Evolutionary conservation across 2,329 filamentous ascomycete genomes (phyloP).

Genomic region (Remersonia thermophila): DNA sequence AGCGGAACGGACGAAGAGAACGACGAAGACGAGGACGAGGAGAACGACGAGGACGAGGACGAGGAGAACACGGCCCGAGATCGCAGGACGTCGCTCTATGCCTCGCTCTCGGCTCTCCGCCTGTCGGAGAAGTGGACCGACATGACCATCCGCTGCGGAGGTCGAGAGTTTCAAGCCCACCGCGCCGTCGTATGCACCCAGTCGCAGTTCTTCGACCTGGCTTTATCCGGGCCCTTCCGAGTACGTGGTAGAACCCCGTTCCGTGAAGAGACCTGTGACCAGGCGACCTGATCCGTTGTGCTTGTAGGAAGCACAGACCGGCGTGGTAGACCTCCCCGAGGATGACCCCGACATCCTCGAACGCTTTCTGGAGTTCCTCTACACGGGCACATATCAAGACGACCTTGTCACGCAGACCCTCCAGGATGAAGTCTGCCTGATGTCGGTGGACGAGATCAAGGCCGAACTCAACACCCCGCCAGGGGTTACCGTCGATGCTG

Average conservation of each 20-base stretch:
- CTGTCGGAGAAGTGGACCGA: slow-evolving; percentile 20
- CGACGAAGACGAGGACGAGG: no score
- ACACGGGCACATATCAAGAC: slow-evolving; percentile 11
- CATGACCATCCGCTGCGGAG: slow-evolving; percentile 22
- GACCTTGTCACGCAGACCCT: slow-evolving; percentile 1
- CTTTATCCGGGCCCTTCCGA: slow-evolving; percentile 18
- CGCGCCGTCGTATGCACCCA: slow-evolving; percentile 24
- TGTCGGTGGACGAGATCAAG: slow-evolving; percentile 1
- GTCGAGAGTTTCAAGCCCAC: slow-evolving; percentile 22
- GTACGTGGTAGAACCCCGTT: slow-evolving; percentile 17
- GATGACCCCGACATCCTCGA: slow-evolving; percentile 20
- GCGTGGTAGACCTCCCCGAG: slow-evolving; percentile 18
- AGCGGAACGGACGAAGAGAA: no score
- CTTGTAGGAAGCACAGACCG: slow-evolving; percentile 14
- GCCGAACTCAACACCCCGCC: background rate
- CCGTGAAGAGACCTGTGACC: no score
- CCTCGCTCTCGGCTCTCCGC: background rate
- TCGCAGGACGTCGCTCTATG: background rate
- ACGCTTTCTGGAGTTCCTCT: slow-evolving; percentile 22
- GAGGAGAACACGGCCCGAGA: no score
- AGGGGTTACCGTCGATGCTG: background rate
- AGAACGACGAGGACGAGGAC: no score
- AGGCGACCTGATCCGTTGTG: no score
- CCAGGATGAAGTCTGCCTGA: slow-evolving; percentile 1
- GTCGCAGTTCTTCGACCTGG: slow-evolving; percentile 23